A percentile compares a stretch with the other conserved stretches of the same genome.
phyloP scores from a whole-genome alignment of 495 filamentous ascomycete species.

The Aspergillus sclerotioniger region DNA sequence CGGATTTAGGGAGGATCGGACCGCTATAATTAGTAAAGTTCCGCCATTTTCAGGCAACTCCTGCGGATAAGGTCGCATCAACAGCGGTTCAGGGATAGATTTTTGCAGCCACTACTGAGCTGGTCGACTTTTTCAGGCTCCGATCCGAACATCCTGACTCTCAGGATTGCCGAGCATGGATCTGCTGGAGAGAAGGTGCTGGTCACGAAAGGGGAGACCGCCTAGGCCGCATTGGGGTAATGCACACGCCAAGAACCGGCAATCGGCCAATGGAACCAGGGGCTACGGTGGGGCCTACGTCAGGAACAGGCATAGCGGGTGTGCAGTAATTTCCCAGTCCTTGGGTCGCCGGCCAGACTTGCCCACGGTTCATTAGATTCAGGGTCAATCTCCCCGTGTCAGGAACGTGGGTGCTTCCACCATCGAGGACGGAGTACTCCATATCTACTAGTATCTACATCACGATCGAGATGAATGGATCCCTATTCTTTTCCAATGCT shows the following conservation, averaged over 20 bases:
- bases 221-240: not conserved
- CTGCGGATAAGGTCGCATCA: not conserved
- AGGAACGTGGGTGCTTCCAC: not conserved
- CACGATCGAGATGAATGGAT: no score
- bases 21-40: not conserved
- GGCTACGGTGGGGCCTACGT: constrained; percentile 12
- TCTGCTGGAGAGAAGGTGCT: not conserved
- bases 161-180: no score
- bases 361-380: not conserved
- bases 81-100: not conserved
- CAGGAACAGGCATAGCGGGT: constrained; percentile 44
- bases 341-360: not conserved
- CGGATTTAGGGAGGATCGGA: not conserved
- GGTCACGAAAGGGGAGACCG: not conserved
- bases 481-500: no score
- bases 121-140: not conserved
- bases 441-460: no score
- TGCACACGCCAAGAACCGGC: constrained; percentile 5
- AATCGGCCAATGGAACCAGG: constrained; percentile 1
- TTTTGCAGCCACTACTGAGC: not conserved
- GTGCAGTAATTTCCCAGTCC: constrained; percentile 3
- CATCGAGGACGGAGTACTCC: no score
- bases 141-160: no score
- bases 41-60: not conserved
- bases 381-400: not conserved